A percentile compares a stretch with the other conserved stretches of the same genome.
Evolutionary conservation across 148 eudicot genomes (phyloP).

Genomic region (Camellia granthamiana): DNA sequence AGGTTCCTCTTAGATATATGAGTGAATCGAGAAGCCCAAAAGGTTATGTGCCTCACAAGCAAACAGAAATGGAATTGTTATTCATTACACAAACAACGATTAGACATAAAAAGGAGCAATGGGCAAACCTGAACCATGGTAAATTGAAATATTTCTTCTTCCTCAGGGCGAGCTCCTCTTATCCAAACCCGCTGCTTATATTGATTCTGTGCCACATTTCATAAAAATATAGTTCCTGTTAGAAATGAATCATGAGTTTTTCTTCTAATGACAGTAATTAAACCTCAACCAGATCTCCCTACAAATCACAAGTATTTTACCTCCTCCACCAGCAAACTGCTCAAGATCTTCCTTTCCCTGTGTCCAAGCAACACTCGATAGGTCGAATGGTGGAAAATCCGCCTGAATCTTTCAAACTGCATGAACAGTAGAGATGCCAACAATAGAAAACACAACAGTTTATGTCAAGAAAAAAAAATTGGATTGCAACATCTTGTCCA

Average conservation of each 20-base stretch:
- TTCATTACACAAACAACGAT: background rate
- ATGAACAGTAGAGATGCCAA: slow-evolving; percentile 14
- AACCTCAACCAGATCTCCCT: slow-evolving; percentile 4
- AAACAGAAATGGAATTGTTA: background rate
- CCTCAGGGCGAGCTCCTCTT: slow-evolving; percentile 82
- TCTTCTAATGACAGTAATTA: background rate
- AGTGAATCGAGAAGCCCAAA: no score
- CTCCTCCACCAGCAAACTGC: slow-evolving; percentile 78
- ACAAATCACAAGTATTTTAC: slow-evolving; percentile 26
- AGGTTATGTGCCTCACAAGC: no score
- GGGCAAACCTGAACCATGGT: slow-evolving; percentile 82
- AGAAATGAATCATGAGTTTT: slow-evolving; percentile 5
- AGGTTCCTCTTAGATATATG: no score
- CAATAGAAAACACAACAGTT: background rate
- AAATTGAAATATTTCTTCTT: slow-evolving; percentile 84
- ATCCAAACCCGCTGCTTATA: slow-evolving; percentile 92
- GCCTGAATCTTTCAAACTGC: slow-evolving; percentile 90
- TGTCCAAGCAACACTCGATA: slow-evolving; percentile 86
- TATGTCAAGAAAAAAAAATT: background rate
- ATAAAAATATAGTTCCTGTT: background rate
- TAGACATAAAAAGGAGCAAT: background rate
- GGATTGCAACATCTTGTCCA: background rate
- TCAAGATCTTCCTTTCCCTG: slow-evolving; percentile 75
- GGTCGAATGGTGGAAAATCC: slow-evolving; percentile 87
- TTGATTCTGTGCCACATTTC: slow-evolving; percentile 45